Conservation (phyloP, 768 basidiomycete species). For the Pulveroboletus ravenelii region DNA sequence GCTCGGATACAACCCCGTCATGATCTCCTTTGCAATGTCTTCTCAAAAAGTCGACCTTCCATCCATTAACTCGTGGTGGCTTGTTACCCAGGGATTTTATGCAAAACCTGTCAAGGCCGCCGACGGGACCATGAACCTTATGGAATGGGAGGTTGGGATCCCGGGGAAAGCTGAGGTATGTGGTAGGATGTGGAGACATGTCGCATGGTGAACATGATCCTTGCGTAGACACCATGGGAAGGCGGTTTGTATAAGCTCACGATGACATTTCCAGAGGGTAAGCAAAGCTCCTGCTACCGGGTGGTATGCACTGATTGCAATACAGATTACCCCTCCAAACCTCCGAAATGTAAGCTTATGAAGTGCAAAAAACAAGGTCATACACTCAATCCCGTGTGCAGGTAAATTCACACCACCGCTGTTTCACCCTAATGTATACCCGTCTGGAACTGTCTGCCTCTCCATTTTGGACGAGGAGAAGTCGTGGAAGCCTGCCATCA, state of each 20-base stretch:
- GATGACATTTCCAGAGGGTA: constrained; percentile 97
- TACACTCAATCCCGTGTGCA: constrained; percentile 30
- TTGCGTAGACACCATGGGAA: constrained; percentile 87
- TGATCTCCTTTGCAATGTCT: background rate
- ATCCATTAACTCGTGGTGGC: constrained; percentile 2
- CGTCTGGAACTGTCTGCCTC: constrained; percentile 96
- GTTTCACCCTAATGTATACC: constrained; percentile 98
- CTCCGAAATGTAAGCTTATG: constrained; percentile 74
- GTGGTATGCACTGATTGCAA: constrained; percentile 9
- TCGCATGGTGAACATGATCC: constrained; percentile 11
- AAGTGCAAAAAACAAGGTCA: background rate
- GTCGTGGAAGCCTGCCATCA: constrained; percentile 98
- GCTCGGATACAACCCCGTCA: constrained; percentile 1
- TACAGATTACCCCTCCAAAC: constrained; percentile 90
- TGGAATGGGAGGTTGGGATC: constrained; percentile 99
- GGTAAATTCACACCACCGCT: constrained; percentile 96
- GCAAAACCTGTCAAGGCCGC: constrained; percentile 86
- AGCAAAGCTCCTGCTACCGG: constrained; percentile 4
- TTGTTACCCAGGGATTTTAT: constrained; percentile 77
- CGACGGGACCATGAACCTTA: constrained; percentile 93
- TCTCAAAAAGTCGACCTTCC: background rate
- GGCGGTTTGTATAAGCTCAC: constrained; percentile 89
- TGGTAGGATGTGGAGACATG: constrained; percentile 16
- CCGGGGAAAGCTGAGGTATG: constrained; percentile 87
- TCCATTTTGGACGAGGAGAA: constrained; percentile 99